phyloP scores from a whole-genome alignment of 2,329 filamentous ascomycete genomes.

The Fusarium bactridioides region DNA sequence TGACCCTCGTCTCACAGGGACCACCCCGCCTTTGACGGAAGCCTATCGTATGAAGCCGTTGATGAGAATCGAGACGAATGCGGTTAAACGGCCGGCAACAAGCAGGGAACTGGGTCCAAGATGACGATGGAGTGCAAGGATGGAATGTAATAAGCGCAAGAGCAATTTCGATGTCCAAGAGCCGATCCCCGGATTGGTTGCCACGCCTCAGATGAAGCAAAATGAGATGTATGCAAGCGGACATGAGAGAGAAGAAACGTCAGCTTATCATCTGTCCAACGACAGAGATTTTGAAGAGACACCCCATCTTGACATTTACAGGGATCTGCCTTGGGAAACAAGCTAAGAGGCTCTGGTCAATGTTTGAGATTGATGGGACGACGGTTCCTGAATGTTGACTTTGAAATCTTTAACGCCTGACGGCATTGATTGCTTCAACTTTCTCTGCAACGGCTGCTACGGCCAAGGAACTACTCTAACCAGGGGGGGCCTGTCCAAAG shows the following conservation, averaged over 20 bases:
- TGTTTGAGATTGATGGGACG: conserved; percentile 64
- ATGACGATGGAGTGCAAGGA: conserved; percentile 37
- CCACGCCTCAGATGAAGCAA: conserved; percentile 11
- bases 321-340: conserved; percentile 16
- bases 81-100: conserved; percentile 37
- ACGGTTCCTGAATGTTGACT: conserved; percentile 41
- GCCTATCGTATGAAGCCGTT: conserved; percentile 35
- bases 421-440: conserved; percentile 17
- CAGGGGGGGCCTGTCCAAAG: conserved; percentile 20
- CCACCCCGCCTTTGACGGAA: conserved; percentile 39
- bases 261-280: conserved; percentile 25
- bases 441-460: not conserved
- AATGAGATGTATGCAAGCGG: conserved; percentile 10
- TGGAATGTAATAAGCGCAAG: conserved; percentile 32
- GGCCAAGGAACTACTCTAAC: conserved; percentile 15
- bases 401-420: conserved; percentile 24
- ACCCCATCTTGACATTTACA: not conserved
- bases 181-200: conserved; percentile 30
- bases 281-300: not conserved
- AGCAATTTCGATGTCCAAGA: conserved; percentile 34
- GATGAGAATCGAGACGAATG: conserved; percentile 36
- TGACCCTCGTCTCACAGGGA: conserved; percentile 39
- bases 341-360: conserved; percentile 35
- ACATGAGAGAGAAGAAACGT: conserved; percentile 4
- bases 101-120: conserved; percentile 35